Evolutionary conservation across 2,329 filamentous ascomycete species (phyloP).

Genomic region (Nothophoma quercina): DNA sequence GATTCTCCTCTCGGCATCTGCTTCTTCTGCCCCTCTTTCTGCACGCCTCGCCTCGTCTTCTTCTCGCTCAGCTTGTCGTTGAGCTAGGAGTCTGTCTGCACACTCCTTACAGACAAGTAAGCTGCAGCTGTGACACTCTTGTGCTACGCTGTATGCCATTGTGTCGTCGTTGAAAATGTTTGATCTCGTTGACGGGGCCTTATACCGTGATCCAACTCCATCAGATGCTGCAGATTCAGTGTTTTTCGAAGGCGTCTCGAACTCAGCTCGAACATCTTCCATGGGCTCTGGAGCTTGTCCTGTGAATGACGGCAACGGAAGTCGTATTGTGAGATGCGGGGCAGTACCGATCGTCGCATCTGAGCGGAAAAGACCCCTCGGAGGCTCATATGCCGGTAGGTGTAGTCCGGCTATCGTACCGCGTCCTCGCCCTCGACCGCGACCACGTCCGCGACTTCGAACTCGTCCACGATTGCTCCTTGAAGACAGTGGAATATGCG

Average conservation of each 20-base stretch:
- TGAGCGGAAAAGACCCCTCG: conserved; percentile 17
- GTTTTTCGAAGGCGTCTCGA: background rate
- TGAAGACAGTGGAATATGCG: background rate
- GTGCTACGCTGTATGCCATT: conserved; percentile 31
- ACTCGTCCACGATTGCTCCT: background rate
- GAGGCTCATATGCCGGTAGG: conserved; percentile 11
- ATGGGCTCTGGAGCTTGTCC: background rate
- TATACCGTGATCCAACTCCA: too few species aligned
- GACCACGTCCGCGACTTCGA: background rate
- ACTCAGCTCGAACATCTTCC: background rate
- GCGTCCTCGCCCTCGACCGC: background rate
- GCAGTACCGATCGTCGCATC: conserved; percentile 13
- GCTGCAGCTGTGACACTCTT: conserved; percentile 33
- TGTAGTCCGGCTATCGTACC: conserved; percentile 1
- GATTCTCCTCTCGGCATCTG: background rate
- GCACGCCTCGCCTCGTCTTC: background rate
- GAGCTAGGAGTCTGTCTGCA: conserved; percentile 14
- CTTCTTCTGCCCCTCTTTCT: background rate
- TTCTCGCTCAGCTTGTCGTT: conserved; percentile 3
- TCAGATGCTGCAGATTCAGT: background rate
- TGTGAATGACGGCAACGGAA: background rate
- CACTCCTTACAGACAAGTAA: conserved; percentile 36
- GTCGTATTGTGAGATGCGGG: conserved; percentile 1
- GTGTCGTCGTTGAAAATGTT: background rate
- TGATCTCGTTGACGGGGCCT: too few species aligned